These are phyloP conservation scores for Sarocladiaceae sp. DNA, from an alignment of 2,329 filamentous ascomycete species.

Conservation along the genomic window DNA sequence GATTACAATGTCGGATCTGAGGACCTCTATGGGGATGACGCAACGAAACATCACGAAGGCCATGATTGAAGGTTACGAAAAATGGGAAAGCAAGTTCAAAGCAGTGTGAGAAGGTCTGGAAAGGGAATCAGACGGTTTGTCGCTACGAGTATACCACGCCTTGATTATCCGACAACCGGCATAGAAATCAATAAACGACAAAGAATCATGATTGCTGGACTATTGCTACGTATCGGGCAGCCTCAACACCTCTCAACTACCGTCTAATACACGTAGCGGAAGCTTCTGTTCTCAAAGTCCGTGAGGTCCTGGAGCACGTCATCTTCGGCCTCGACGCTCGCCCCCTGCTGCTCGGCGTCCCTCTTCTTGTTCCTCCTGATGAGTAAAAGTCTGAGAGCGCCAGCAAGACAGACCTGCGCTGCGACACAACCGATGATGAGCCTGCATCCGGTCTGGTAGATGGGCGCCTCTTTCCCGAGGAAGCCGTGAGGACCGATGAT, in stretches of 20 bases:
- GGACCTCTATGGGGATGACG: constrained; percentile 36
- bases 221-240: too few relatives aligned
- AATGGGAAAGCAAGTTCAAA: constrained; percentile 41
- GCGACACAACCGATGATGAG: constrained; percentile 38
- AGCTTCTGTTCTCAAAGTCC: constrained; percentile 24
- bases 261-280: constrained; percentile 15
- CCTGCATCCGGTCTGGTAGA: constrained; percentile 43
- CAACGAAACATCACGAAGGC: constrained; percentile 53
- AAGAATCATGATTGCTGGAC: too few relatives aligned
- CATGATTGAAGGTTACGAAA: constrained; percentile 53
- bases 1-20: constrained; percentile 36
- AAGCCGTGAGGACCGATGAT: constrained; percentile 40
- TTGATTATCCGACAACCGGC: too few relatives aligned
- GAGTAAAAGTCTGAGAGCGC: constrained; percentile 28
- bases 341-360: constrained; percentile 18
- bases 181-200: too few relatives aligned
- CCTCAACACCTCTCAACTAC: background rate
- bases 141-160: too few relatives aligned
- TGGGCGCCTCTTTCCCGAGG: constrained; percentile 31
- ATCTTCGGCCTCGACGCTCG: constrained; percentile 25
- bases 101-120: constrained; percentile 12
- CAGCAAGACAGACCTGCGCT: constrained; percentile 31
- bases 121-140: too few relatives aligned
- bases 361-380: constrained; percentile 31
- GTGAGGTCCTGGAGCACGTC: constrained; percentile 23